Evolutionary conservation across 2,329 filamentous ascomycete species (phyloP).

Genomic region (Fusarium verticillioides): DNA sequence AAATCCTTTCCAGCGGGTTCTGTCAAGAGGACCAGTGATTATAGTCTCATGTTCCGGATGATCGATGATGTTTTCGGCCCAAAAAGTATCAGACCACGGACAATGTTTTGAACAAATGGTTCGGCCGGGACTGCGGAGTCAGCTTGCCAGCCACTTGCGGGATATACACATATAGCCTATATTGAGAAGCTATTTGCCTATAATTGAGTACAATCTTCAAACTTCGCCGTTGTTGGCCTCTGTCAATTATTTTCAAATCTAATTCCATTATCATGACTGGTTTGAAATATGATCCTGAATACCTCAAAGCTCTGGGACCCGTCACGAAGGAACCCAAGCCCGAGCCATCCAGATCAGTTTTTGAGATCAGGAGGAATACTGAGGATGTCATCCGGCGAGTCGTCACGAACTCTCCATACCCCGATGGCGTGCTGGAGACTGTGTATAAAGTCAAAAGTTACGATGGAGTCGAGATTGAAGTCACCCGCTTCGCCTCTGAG

Average conservation of each 20-base stretch:
- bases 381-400: not conserved
- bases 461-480: conserved; percentile 7
- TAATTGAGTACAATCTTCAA: not conserved
- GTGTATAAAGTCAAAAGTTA: conserved; percentile 9
- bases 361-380: not conserved
- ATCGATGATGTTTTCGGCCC: too few species aligned
- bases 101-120: too few species aligned
- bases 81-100: not conserved
- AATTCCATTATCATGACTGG: not conserved
- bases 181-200: not conserved
- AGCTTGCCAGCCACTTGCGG: not conserved
- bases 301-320: not conserved
- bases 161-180: not conserved
- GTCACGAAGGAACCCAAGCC: not conserved
- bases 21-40: rapidly evolving
- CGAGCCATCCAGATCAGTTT: not conserved
- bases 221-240: not conserved
- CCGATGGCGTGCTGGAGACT: not conserved
- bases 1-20: rapidly evolving
- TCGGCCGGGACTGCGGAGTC: not conserved
- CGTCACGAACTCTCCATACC: not conserved
- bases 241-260: rapidly evolving
- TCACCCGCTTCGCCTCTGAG: conserved; percentile 15
- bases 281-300: conserved; percentile 12
- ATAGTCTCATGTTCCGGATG: not conserved